Base-by-base conservation (phyloP, 2,329 filamentous ascomycete genomes). In the Cadophora malorum region DNA sequence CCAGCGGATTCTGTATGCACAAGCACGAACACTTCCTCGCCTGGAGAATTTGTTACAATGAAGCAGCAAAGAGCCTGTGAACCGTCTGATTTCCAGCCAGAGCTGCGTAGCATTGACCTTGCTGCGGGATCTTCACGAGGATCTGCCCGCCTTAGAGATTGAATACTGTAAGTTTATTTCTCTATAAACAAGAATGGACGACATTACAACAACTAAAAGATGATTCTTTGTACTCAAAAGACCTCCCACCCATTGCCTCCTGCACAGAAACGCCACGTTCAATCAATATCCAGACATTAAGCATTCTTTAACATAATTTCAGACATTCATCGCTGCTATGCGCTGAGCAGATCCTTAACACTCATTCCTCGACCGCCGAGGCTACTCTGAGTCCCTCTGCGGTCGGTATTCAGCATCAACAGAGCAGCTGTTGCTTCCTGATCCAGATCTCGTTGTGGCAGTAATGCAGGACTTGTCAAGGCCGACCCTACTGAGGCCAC, bases 391-490 rank as follows among this genome's bases (percentile, higher is more conserved):
- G 68, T 74, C 62, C 71, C 75, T 69, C 47, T 83, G 50, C 92
- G 86, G 77, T 96, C 93, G 64, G 85, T 88, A 72, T 94, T 96
- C 68, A 97, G 82, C 94, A 97, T 97, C 78, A 97, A 80, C 73
- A 97, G 79, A 3, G 94, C 94, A 14, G 93, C 90, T 8, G 93
- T 96, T 0, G 93, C 94, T 61, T 89, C 86, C 45, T 81, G 81
- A 74, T 87, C 76, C 41, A 75, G 90, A 70, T 91, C 88, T 23
- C 80, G 80, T 75, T 86, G 85, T 0, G 88, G 86, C 23, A 80
- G 76, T 55, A 90, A 77, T 8, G 83, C 83, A 1, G 87, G 88
- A 70, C 87, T 89, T 6, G 89, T 88, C 68, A 88, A 76, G 0
- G 85, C 81, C 60, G 85, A 90, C 1, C 80, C 83, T 2, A 73